phyloP scores from a whole-genome alignment of 768 basidiomycete genomes.

The Tricholoma furcatifolium region DNA sequence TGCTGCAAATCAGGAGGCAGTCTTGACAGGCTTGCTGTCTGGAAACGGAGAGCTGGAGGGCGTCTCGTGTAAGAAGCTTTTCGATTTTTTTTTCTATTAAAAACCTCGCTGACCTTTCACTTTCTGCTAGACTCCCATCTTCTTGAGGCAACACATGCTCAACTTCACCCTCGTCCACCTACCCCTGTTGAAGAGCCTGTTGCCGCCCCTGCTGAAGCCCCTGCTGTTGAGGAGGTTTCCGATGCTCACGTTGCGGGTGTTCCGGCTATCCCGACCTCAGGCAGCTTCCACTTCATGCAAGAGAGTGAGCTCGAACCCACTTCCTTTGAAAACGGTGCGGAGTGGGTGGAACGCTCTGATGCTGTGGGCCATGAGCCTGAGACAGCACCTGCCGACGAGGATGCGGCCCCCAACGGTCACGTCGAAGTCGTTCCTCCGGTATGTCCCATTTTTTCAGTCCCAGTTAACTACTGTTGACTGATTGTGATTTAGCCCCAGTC shows the following conservation, averaged over 20 bases:
- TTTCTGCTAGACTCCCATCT: constrained; percentile 54
- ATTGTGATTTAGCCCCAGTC: constrained; percentile 12
- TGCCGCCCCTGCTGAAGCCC: constrained; percentile 19
- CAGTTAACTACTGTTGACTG: not conserved
- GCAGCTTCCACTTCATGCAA: constrained; percentile 79
- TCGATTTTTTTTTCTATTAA: constrained; percentile 9
- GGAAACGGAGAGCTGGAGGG: constrained; percentile 61
- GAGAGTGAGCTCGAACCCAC: constrained; percentile 71
- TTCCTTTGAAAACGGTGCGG: constrained; percentile 49
- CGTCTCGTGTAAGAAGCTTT: constrained; percentile 53
- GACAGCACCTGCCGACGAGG: constrained; percentile 18
- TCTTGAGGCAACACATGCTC: constrained; percentile 51
- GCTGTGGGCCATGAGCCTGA: constrained; percentile 28
- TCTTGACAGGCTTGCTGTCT: constrained; percentile 55
- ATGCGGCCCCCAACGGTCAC: constrained; percentile 14
- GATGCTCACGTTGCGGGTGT: constrained; percentile 37
- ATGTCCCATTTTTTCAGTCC: not conserved
- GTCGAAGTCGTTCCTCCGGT: constrained; percentile 15
- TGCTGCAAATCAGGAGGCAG: constrained; percentile 43
- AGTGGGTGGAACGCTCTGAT: constrained; percentile 56
- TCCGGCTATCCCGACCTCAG: constrained; percentile 38
- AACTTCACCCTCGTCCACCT: constrained; percentile 45
- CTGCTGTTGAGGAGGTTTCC: constrained; percentile 18
- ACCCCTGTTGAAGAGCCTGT: constrained; percentile 37
- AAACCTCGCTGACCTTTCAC: constrained; percentile 2